Evolutionary conservation across 805 yeast species (phyloP).

Genomic region (Scheffersomyces ergatensis): DNA sequence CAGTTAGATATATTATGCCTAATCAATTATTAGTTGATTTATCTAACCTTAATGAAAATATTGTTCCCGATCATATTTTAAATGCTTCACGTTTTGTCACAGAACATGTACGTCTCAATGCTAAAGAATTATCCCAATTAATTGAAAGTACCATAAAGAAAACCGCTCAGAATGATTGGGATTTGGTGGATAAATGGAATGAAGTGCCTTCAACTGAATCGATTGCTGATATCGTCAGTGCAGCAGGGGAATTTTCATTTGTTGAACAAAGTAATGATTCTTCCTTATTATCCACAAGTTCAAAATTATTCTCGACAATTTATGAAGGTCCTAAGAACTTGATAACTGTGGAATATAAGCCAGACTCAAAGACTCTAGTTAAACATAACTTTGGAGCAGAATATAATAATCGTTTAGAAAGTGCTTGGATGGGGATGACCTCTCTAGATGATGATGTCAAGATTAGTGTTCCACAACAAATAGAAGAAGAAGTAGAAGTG

Average conservation of each 20-base stretch:
- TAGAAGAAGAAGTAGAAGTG: constrained; percentile 8
- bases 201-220: constrained; percentile 2
- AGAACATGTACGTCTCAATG: constrained; percentile 56
- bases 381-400: constrained; percentile 17
- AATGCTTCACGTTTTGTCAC: constrained; percentile 45
- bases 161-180: constrained; percentile 35
- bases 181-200: constrained; percentile 28
- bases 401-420: constrained; percentile 10
- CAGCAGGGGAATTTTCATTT: constrained; percentile 2
- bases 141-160: constrained; percentile 42
- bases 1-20: constrained; percentile 78
- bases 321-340: constrained; percentile 1
- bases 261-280: constrained; percentile 2
- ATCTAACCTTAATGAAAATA: constrained; percentile 52
- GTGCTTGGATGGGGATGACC: constrained; percentile 9
- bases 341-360: constrained; percentile 14
- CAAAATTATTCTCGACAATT: constrained; percentile 15
- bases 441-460: constrained; percentile 8
- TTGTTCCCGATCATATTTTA: constrained; percentile 53
- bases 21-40: constrained; percentile 70
- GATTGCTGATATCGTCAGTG: neutral
- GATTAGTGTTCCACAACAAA: neutral
- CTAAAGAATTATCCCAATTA: constrained; percentile 57
- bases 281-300: constrained; percentile 6
- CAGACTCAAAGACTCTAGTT: constrained; percentile 8